Percentiles rank a stretch among this genome's conserved stretches.
phyloP scores from a whole-genome alignment of 2,329 filamentous ascomycete genomes.

The Thielaviopsis punctulata region DNA sequence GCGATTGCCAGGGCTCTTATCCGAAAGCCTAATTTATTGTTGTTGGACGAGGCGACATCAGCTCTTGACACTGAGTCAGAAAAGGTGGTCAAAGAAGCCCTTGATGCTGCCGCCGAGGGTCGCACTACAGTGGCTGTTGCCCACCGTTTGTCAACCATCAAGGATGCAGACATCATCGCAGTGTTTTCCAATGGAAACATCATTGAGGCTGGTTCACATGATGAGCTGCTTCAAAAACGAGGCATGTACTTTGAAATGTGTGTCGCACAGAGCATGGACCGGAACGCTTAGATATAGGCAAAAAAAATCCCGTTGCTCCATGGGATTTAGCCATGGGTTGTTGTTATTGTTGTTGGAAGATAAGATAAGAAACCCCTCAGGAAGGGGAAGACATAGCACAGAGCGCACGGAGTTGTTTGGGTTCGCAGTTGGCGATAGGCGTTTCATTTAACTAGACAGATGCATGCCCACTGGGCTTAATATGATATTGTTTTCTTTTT shows the following conservation, averaged over 20 bases:
- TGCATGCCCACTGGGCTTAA: too few species aligned
- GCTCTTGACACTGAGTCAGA: slow-evolving; percentile 49
- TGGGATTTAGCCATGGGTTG: too few species aligned
- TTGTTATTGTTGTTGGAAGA: too few species aligned
- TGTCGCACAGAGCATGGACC: slow-evolving; percentile 25
- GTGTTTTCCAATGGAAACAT: slow-evolving; percentile 41
- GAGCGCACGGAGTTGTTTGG: too few species aligned
- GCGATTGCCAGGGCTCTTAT: slow-evolving; percentile 58
- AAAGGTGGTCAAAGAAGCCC: slow-evolving; percentile 43
- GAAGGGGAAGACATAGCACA: too few species aligned
- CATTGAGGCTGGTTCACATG: slow-evolving; percentile 43
- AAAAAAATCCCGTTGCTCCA: too few species aligned
- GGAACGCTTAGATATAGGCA: slow-evolving; percentile 13
- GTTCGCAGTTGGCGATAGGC: too few species aligned
- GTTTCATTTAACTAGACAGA: too few species aligned
- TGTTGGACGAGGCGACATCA: slow-evolving; percentile 57
- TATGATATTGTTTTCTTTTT: too few species aligned
- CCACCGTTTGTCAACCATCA: slow-evolving; percentile 37
- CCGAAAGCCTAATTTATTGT: slow-evolving; percentile 45
- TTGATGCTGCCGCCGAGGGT: slow-evolving; percentile 28
- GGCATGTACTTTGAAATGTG: slow-evolving; percentile 39
- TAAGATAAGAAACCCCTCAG: too few species aligned
- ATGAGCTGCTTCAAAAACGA: slow-evolving; percentile 32
- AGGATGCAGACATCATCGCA: slow-evolving; percentile 44
- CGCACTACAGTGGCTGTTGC: slow-evolving; percentile 47